Conservation (phyloP, 1,139 yeast genomes). For the Blastobotrys aristatus region DNA sequence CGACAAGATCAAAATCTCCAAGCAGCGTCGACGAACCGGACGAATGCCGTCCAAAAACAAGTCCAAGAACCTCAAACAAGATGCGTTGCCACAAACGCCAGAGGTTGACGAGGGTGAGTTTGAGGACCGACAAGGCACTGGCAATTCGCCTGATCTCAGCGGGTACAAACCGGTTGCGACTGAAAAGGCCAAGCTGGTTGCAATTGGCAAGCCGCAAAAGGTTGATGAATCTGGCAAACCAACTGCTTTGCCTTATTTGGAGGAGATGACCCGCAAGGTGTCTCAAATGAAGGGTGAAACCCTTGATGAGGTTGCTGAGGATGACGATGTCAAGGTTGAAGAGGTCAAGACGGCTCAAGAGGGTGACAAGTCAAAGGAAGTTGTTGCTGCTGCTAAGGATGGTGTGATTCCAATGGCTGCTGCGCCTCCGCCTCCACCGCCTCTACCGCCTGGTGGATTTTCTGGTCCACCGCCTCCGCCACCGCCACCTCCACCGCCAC, state of each 20-base stretch:
- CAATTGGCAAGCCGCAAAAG: slow-evolving; percentile 19
- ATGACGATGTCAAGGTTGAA: slow-evolving; percentile 7
- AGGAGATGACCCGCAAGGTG: slow-evolving; percentile 15
- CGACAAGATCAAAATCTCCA: neutral
- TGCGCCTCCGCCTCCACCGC: slow-evolving; percentile 4
- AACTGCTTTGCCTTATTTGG: slow-evolving; percentile 13
- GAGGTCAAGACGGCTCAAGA: neutral
- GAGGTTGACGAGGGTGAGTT: slow-evolving; percentile 2
- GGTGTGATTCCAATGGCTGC: neutral
- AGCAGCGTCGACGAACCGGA: slow-evolving; percentile 5
- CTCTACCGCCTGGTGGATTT: slow-evolving; percentile 8
- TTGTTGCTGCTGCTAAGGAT: neutral
- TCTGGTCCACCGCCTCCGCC: slow-evolving; percentile 31
- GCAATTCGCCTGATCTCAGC: slow-evolving; percentile 5
- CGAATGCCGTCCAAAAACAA: neutral
- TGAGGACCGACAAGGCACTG: neutral
- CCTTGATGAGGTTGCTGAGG: slow-evolving; percentile 5
- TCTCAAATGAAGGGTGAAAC: slow-evolving; percentile 6
- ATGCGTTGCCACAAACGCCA: neutral
- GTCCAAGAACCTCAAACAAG: neutral
- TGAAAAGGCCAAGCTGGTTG: slow-evolving; percentile 24
- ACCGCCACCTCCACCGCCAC: slow-evolving; percentile 34
- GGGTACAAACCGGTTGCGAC: slow-evolving; percentile 20
- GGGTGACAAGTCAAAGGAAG: neutral
- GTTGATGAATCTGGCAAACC: slow-evolving; percentile 1